A percentile compares a stretch with the other conserved stretches of the same genome.
Conservation (phyloP, 345 rosid genomes). For the Turnera subulata region DNA sequence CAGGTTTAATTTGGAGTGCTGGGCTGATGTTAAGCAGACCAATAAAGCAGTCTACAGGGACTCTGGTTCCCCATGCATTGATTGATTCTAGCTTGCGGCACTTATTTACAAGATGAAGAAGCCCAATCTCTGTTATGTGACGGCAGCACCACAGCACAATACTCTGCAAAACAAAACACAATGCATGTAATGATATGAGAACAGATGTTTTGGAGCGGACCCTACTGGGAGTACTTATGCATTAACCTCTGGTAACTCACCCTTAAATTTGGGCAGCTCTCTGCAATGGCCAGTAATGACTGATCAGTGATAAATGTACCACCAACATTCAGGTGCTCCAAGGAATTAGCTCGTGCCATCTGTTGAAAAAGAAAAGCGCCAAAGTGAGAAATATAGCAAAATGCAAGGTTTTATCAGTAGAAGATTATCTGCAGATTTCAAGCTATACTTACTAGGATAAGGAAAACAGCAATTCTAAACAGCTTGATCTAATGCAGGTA, state of each 20-base stretch:
- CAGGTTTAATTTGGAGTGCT: constrained; percentile 51
- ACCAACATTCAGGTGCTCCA: constrained; percentile 78
- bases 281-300: constrained; percentile 68
- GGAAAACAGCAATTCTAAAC: too few species aligned
- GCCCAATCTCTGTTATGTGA: constrained; percentile 72
- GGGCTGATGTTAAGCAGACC: constrained; percentile 61
- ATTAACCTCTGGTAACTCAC: constrained; percentile 22
- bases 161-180: constrained; percentile 35
- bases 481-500: too few species aligned
- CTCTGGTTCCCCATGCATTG: constrained; percentile 84
- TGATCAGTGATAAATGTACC: constrained; percentile 91
- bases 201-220: too few species aligned
- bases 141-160: constrained; percentile 90
- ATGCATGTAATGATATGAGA: background rate
- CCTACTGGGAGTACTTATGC: too few species aligned
- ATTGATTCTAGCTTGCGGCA: constrained; percentile 71
- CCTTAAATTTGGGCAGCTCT: constrained; percentile 70
- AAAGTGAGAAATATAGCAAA: too few species aligned
- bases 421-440: too few species aligned
- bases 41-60: constrained; percentile 58
- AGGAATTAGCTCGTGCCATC: constrained; percentile 64
- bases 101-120: constrained; percentile 53
- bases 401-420: background rate
- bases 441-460: too few species aligned
- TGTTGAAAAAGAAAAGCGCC: constrained; percentile 26